These are phyloP conservation scores for Pseudognaphalium luteoalbum DNA, from an alignment of 129 eudicot genomes.

Conservation along the genomic window DNA sequence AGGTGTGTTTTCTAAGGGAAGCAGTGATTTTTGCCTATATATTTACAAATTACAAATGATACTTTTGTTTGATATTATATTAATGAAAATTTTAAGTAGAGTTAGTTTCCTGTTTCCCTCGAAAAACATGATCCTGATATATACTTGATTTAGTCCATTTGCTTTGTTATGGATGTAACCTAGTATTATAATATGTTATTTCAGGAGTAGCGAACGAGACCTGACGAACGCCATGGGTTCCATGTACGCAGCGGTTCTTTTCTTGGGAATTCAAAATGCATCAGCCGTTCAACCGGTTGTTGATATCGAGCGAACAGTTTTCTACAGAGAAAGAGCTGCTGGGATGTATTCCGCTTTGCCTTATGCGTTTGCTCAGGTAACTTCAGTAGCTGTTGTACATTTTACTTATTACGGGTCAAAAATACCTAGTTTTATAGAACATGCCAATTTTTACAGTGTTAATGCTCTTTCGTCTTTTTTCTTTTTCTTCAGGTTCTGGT, in stretches of 20 bases:
- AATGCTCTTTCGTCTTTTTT: neutral
- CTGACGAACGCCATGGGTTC: slow-evolving; percentile 50
- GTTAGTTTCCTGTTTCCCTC: neutral
- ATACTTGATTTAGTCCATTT: neutral
- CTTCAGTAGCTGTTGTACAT: neutral
- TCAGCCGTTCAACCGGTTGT: slow-evolving; percentile 51
- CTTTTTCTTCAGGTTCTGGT: slow-evolving; percentile 37
- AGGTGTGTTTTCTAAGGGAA: no score
- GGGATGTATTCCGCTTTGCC: slow-evolving; percentile 59
- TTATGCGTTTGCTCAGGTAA: slow-evolving; percentile 51
- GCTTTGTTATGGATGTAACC: neutral
- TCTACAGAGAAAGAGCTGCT: slow-evolving; percentile 54
- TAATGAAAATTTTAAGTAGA: no score
- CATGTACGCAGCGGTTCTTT: slow-evolving; percentile 45
- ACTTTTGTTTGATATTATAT: no score
- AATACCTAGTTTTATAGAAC: no score
- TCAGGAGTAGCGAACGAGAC: slow-evolving; percentile 36
- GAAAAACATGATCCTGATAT: neutral
- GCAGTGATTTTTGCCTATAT: no score
- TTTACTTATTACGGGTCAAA: no score
- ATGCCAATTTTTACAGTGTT: neutral
- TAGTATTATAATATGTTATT: neutral
- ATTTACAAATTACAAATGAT: no score
- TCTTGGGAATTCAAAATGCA: slow-evolving; percentile 48
- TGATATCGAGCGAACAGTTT: slow-evolving; percentile 49